Evolutionary conservation across 441 rosid genomes (phyloP), one percentile per base, ranked within the genome.

Genomic region (Bruguiera hainesii): DNA sequence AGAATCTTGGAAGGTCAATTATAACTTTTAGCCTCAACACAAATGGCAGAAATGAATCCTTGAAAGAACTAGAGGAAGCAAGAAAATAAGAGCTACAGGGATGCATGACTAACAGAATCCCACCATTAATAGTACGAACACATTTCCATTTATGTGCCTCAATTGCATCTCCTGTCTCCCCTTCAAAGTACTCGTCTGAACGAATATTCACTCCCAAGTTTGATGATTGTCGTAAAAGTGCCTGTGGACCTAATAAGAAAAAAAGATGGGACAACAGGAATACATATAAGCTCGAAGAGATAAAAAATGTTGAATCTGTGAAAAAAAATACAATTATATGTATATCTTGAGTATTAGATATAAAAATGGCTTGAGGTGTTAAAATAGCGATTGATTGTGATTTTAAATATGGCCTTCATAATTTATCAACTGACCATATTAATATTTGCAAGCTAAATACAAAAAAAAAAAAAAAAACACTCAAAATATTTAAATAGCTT

Each of bases 141-240:
- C 98, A 96, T 87, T 87, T 90, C 99, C 99, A 96, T 68, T 87
- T 76, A 72, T 96, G 88, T 66, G 96, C 92, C 71, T 96, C 97
- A 70, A 92, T 56, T 68, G 93, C 98, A 90, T 96, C 99, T 74
- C 98, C 98, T 21, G 29, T 69, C 61, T 90, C 91, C 75, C 88
- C 85, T 39, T 80, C 96, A 64, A 78, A 84, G 76, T 82, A 79
- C 28, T 81, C 82, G 74, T 83, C 89, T 16, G 72, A 61, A 64
- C 75, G 61, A 57, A 37, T 73, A 61, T 68, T 72, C 55, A 77
- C 70, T 66, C 63, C 80, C 82, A 90, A 77, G 72, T 62, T 66
- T 64, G 98, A 88, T 56, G 92, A 82, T 76, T 89, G 93, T 68
- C 84, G 85, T 73, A 93, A 70, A 78, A 96, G 98, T 77, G 76